Percentiles rank a stretch among this genome's conserved stretches.
These are phyloP conservation scores for Vanderwaltozyma polyspora DNA, from an alignment of 805 yeast species.

Conservation along the genomic window DNA sequence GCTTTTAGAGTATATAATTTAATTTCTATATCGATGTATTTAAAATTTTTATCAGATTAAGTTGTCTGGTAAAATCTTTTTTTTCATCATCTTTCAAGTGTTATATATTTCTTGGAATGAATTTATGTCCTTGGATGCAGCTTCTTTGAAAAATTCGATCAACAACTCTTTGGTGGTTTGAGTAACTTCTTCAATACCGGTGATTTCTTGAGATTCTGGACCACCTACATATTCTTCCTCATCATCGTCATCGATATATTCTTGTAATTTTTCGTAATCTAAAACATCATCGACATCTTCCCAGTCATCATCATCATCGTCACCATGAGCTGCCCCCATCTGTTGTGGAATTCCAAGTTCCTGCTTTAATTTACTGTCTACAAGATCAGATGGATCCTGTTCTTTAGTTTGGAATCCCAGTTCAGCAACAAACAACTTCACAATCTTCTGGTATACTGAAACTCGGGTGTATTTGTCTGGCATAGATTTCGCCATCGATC, in stretches of 20 bases:
- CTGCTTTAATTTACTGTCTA: conserved; percentile 24
- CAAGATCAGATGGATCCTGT: conserved; percentile 23
- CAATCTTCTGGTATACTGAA: conserved; percentile 58
- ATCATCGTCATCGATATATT: conserved; percentile 32
- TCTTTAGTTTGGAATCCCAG: conserved; percentile 51
- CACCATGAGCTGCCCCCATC: conserved; percentile 13
- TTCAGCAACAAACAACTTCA: conserved; percentile 61
- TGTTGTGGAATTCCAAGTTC: conserved; percentile 3
- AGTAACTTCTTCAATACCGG: conserved; percentile 8
- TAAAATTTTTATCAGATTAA: background rate
- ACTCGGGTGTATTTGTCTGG: conserved; percentile 54
- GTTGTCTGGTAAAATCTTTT: too few species aligned
- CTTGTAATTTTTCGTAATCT: conserved; percentile 49
- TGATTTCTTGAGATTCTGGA: conserved; percentile 9
- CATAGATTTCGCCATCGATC: conserved; percentile 67
- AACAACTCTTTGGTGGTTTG: conserved; percentile 29
- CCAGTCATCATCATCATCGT: conserved; percentile 47
- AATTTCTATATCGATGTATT: background rate
- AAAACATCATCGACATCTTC: conserved; percentile 69
- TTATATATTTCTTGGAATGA: conserved; percentile 44
- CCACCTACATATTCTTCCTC: conserved; percentile 10
- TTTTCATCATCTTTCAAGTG: conserved; percentile 46
- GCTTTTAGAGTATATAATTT: background rate
- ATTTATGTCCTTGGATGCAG: conserved; percentile 38
- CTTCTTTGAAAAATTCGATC: conserved; percentile 44